Evolutionary conservation across 169 alveolate species (phyloP).

Genomic region (Plasmodium vinckei): DNA sequence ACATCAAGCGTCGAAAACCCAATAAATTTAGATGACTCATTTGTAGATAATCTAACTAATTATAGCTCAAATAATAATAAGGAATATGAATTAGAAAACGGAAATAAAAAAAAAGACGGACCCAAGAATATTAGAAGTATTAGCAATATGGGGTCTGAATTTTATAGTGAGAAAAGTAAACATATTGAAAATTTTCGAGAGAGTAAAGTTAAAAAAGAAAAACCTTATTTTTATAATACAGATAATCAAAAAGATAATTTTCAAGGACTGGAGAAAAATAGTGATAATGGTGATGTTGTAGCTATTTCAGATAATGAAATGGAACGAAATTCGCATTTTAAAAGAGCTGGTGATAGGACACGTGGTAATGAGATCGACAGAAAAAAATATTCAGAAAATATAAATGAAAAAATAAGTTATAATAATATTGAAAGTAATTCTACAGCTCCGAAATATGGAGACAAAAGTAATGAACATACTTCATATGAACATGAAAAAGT

Average conservation of each 20-base stretch:
- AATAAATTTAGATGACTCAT: conserved; percentile 32
- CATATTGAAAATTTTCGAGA: too few species aligned
- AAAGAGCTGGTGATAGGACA: too few species aligned
- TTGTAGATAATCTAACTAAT: conserved; percentile 23
- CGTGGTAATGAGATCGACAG: neutral
- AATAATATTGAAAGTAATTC: conserved; percentile 8
- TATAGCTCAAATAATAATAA: conserved; percentile 19
- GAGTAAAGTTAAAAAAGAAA: neutral
- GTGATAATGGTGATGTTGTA: too few species aligned
- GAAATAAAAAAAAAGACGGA: conserved; percentile 22
- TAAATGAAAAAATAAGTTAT: conserved; percentile 10
- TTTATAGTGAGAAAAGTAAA: conserved; percentile 6
- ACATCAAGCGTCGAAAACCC: conserved; percentile 10
- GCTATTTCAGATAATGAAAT: too few species aligned
- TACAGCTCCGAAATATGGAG: neutral
- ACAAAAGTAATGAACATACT: too few species aligned
- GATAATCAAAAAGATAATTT: neutral
- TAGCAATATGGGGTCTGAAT: neutral
- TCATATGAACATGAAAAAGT: neutral
- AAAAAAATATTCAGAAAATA: conserved; percentile 8
- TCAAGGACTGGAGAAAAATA: too few species aligned
- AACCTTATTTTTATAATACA: neutral
- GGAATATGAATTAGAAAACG: conserved; percentile 22
- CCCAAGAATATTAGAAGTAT: neutral
- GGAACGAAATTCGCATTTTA: too few species aligned